These are phyloP conservation scores for Sindora glabra DNA, from an alignment of 306 rosid genomes.

Conservation along the genomic window DNA sequence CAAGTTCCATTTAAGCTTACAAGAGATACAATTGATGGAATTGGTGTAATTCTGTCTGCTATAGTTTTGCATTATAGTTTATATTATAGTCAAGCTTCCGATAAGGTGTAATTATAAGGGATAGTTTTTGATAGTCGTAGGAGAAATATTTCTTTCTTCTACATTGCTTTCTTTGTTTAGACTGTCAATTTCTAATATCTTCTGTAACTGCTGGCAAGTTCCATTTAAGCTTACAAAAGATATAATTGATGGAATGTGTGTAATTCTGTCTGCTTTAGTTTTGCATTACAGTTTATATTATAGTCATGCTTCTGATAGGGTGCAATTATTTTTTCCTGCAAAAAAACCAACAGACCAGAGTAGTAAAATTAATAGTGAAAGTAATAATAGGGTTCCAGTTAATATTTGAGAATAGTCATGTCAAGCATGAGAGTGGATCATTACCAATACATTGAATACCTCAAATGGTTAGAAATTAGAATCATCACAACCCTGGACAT, in stretches of 20 bases:
- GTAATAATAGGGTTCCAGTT: not conserved
- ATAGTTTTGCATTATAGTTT: no score
- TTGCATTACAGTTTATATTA: constrained; percentile 40
- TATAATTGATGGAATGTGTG: constrained; percentile 92
- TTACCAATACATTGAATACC: constrained; percentile 59
- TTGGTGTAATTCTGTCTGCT: constrained; percentile 89
- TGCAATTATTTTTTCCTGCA: constrained; percentile 58
- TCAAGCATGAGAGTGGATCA: constrained; percentile 12
- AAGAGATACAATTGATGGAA: constrained; percentile 85
- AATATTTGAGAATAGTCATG: not conserved
- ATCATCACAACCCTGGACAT: constrained; percentile 66
- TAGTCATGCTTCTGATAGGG: constrained; percentile 63
- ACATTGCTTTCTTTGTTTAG: constrained; percentile 1
- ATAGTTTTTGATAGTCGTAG: constrained; percentile 16
- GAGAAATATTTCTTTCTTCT: not conserved
- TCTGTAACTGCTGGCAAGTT: constrained; percentile 40
- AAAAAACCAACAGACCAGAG: not conserved
- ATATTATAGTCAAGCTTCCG: no score
- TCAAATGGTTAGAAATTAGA: constrained; percentile 68
- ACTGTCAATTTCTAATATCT: not conserved
- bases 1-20: constrained; percentile 94
- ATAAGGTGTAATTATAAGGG: no score
- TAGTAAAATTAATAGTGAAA: not conserved
- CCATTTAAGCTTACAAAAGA: constrained; percentile 94
- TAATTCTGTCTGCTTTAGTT: constrained; percentile 31